Evolutionary conservation across 2,329 filamentous ascomycete species (phyloP).

Genomic region (Biscogniauxia sp.): DNA sequence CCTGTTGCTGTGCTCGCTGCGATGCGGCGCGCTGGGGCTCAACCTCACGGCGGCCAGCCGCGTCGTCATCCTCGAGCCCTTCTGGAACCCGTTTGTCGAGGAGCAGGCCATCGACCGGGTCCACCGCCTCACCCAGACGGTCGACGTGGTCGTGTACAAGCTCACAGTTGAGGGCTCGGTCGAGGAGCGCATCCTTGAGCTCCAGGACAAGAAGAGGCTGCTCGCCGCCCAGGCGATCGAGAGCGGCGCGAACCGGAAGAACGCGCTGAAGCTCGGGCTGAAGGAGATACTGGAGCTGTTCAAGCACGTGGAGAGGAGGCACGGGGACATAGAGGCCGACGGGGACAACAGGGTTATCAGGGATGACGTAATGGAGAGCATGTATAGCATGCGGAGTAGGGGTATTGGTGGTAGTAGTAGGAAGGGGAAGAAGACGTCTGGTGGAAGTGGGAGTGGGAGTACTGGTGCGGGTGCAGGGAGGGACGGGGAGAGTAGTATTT

Average conservation of each 20-base stretch:
- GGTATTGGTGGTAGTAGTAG: no score
- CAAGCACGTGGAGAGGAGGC: slow-evolving; percentile 53
- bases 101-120: slow-evolving; percentile 98
- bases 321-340: no score
- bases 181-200: slow-evolving; percentile 89
- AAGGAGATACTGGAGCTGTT: slow-evolving; percentile 93
- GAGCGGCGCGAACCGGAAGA: slow-evolving; percentile 67
- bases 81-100: slow-evolving; percentile 99
- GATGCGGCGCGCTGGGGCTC: slow-evolving; percentile 87
- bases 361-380: no score
- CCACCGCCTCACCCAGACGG: slow-evolving; percentile 94
- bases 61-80: slow-evolving; percentile 93
- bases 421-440: not conserved
- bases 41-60: slow-evolving; percentile 92
- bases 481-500: not conserved
- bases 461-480: no score
- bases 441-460: no score
- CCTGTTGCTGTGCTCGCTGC: slow-evolving; percentile 87
- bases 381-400: no score
- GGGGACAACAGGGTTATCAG: no score
- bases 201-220: slow-evolving; percentile 91
- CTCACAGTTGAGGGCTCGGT: slow-evolving; percentile 84
- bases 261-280: slow-evolving; percentile 79
- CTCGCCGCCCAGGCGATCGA: slow-evolving; percentile 92
- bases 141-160: slow-evolving; percentile 93